Evolutionary conservation across 805 yeast genomes (phyloP).

Genomic region (Kazachstania kunashirensis): DNA sequence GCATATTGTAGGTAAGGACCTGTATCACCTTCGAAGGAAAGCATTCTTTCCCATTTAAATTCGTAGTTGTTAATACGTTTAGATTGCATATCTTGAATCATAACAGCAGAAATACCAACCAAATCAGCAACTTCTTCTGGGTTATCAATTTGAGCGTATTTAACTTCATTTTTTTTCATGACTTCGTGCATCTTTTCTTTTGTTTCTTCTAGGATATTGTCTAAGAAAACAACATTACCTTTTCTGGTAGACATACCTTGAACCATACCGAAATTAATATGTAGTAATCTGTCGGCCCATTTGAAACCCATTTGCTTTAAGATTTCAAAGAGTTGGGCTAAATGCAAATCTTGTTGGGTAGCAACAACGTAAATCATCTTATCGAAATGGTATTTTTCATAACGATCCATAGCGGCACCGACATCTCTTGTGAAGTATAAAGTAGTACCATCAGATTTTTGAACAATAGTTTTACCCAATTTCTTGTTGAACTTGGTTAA

Average conservation of each 20-base stretch:
- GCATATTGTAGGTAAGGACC: slow-evolving; percentile 99
- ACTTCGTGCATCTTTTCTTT: slow-evolving; percentile 92
- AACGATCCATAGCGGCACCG: slow-evolving; percentile 91
- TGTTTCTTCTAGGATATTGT: slow-evolving; percentile 86
- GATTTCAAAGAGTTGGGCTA: slow-evolving; percentile 88
- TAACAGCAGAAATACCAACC: slow-evolving; percentile 93
- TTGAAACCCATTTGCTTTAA: slow-evolving; percentile 80
- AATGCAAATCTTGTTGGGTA: slow-evolving; percentile 89
- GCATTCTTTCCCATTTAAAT: slow-evolving; percentile 97
- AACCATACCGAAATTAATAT: slow-evolving; percentile 95
- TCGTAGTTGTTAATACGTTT: slow-evolving; percentile 93
- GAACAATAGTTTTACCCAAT: slow-evolving; percentile 84
- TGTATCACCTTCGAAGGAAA: slow-evolving; percentile 97
- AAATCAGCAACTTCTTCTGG: slow-evolving; percentile 94
- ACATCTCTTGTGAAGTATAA: slow-evolving; percentile 91
- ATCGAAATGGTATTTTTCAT: slow-evolving; percentile 75
- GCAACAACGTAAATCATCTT: slow-evolving; percentile 96
- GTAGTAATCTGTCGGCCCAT: slow-evolving; percentile 76
- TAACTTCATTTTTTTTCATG: slow-evolving; percentile 83
- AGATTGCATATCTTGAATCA: slow-evolving; percentile 98
- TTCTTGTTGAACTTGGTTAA: slow-evolving; percentile 78
- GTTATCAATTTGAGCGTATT: slow-evolving; percentile 84
- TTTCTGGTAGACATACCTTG: slow-evolving; percentile 97
- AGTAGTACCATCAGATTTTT: slow-evolving; percentile 92
- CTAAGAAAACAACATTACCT: slow-evolving; percentile 97